Conservation (phyloP, 2,329 filamentous ascomycete genomes). For the Ceratocystiopsis minuta region DNA sequence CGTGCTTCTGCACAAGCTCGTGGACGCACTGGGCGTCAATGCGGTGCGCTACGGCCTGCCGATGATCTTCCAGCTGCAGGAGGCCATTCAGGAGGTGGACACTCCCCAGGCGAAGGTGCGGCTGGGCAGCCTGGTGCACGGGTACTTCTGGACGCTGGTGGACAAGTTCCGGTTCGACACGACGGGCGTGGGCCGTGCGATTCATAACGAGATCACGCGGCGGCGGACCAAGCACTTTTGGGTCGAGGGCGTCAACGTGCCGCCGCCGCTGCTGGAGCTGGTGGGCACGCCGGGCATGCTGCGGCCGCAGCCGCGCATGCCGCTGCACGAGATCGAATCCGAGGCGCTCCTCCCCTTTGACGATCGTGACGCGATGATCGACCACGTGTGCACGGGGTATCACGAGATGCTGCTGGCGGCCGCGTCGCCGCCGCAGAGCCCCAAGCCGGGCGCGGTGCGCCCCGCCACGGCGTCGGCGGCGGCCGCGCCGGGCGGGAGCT, state of each 20-base stretch:
- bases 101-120: slow-evolving; percentile 56
- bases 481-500: background rate
- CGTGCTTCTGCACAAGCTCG: slow-evolving; percentile 55
- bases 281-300: slow-evolving; percentile 36
- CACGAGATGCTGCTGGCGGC: slow-evolving; percentile 24
- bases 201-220: slow-evolving; percentile 59
- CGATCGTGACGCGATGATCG: slow-evolving; percentile 51
- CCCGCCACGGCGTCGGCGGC: slow-evolving; percentile 24
- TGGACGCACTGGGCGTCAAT: slow-evolving; percentile 65
- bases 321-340: slow-evolving; percentile 35
- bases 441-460: slow-evolving; percentile 20
- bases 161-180: slow-evolving; percentile 62
- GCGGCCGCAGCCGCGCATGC: slow-evolving; percentile 26
- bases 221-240: slow-evolving; percentile 61
- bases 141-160: slow-evolving; percentile 68
- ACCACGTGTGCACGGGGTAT: slow-evolving; percentile 57
- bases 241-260: slow-evolving; percentile 56
- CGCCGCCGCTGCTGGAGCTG: slow-evolving; percentile 43
- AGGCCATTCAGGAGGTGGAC: slow-evolving; percentile 54
- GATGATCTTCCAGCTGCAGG: slow-evolving; percentile 78
- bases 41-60: slow-evolving; percentile 61
- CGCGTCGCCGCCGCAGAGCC: slow-evolving; percentile 44
- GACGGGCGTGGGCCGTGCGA: slow-evolving; percentile 47
- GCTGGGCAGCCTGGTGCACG: slow-evolving; percentile 68
- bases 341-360: slow-evolving; percentile 60